Conservation (phyloP, 352 stramenopile species). For the Phytophthora vignae region DNA sequence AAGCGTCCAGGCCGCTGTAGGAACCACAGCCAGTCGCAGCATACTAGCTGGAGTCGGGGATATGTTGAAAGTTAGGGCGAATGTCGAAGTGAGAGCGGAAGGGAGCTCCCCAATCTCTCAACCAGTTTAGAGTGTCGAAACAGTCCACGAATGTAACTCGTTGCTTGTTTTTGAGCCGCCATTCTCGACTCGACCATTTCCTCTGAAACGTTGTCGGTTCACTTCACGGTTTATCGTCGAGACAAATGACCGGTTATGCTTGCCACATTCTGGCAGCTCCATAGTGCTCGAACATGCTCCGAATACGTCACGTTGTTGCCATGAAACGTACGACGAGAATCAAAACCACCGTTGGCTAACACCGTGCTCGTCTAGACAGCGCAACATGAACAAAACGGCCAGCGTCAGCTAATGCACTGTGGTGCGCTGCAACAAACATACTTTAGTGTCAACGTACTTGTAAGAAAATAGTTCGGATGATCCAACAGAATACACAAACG, state of each 20-base stretch:
- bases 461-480: too few relatives aligned
- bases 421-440: too few relatives aligned
- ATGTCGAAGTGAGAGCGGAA: slow-evolving; percentile 5
- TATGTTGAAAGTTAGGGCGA: background rate
- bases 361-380: background rate
- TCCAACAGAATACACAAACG: too few relatives aligned
- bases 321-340: slow-evolving; percentile 13
- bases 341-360: slow-evolving; percentile 14
- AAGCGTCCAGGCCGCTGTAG: background rate
- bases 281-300: background rate
- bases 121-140: background rate
- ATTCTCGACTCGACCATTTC: background rate
- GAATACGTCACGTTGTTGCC: background rate
- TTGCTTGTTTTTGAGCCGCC: slow-evolving; percentile 5
- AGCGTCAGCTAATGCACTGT: background rate
- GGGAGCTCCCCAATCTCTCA: background rate
- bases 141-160: background rate
- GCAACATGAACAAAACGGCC: background rate
- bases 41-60: background rate
- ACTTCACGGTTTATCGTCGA: background rate
- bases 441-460: too few relatives aligned
- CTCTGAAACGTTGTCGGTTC: background rate
- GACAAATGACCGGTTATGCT: background rate
- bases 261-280: slow-evolving; percentile 4
- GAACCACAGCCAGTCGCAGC: background rate